A percentile compares a stretch with the other conserved stretches of the same genome.
Evolutionary conservation across 1,139 yeast species (phyloP).

Genomic region (Suhomyces bolitotheri): DNA sequence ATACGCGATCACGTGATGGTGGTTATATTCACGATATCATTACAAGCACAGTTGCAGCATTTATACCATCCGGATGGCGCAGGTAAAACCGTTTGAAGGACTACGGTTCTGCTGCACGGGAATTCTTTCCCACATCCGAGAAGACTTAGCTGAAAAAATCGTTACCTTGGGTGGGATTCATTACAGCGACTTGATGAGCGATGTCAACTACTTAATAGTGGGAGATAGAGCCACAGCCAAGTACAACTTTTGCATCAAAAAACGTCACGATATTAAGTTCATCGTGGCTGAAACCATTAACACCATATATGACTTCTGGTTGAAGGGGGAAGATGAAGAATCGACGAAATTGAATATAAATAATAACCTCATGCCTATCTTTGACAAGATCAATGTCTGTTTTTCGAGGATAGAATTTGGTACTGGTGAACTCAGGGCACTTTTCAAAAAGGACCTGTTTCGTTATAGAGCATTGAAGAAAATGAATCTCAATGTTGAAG

Average conservation of each 20-base stretch:
- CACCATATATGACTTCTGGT: conserved; percentile 53
- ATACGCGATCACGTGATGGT: conserved; percentile 12
- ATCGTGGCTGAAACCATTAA: conserved; percentile 49
- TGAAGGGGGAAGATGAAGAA: conserved; percentile 44
- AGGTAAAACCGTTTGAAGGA: conserved; percentile 32
- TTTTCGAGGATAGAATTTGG: conserved; percentile 49
- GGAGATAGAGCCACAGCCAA: conserved; percentile 69
- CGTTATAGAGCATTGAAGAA: conserved; percentile 13
- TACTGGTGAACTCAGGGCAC: conserved; percentile 14
- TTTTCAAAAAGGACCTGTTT: conserved; percentile 15
- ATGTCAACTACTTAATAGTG: conserved; percentile 65
- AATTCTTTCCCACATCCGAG: conserved; percentile 29
- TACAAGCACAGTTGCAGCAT: background rate
- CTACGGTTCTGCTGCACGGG: conserved; percentile 48
- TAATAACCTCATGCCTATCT: conserved; percentile 40
- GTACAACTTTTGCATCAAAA: conserved; percentile 60
- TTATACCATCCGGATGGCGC: conserved; percentile 2
- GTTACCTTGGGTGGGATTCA: conserved; percentile 64
- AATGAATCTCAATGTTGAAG: conserved; percentile 15
- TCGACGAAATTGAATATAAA: conserved; percentile 19
- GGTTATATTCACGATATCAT: background rate
- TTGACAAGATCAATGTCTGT: conserved; percentile 51
- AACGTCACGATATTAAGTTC: conserved; percentile 60
- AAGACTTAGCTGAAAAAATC: conserved; percentile 41
- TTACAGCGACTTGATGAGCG: conserved; percentile 63